Evolutionary conservation across 805 yeast genomes (phyloP), one percentile per base, ranked within the genome.

Genomic region (Candida odintsovae): DNA sequence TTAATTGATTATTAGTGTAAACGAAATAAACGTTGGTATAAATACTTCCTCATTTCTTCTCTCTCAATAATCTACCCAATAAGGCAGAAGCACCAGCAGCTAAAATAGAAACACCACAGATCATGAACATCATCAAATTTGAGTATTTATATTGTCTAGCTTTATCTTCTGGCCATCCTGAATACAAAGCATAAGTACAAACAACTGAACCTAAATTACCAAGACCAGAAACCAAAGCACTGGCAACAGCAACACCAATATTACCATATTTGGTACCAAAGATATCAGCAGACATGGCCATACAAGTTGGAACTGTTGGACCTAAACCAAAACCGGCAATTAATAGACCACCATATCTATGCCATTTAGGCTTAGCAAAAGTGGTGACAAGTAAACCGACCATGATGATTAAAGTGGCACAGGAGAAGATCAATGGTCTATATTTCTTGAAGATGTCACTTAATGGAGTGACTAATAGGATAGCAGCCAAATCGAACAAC

Each of bases 241-340:
- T 76, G 40, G 88, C 77, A 28, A 84, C 89, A 3, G 96, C 96
- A 49, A 81, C 72, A 8, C 96, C 96, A 41, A 88, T 82, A 58
- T 87, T 94, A 23, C 95, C 95, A 59, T 88, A 83, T 41, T 76
- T 70, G 11, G 76, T 72, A 7, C 75, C 76, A 69, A 87, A 83
- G 41, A 86, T 83, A 57, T 85, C 90, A 0, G 90, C 80, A 0
- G 90, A 66, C 84, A 86, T 78, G 1, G 95, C 77, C 95, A 88
- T 88, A 57, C 82, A 75, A 35, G 85, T 87, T 23, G 96, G 96
- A 13, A 87, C 95, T 0, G 96, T 88, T 19, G 96, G 94, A 11
- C 96, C 96, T 42, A 88, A 72, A 0, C 96, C 96, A 54, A 82
- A 85, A 0, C 96, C 96, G 7, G 87, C 81, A 59, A 88, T 80